A percentile compares a stretch with the other conserved stretches of the same genome.
phyloP scores from a whole-genome alignment of 768 basidiomycete genomes.

The Leccinum aurantiacum region DNA sequence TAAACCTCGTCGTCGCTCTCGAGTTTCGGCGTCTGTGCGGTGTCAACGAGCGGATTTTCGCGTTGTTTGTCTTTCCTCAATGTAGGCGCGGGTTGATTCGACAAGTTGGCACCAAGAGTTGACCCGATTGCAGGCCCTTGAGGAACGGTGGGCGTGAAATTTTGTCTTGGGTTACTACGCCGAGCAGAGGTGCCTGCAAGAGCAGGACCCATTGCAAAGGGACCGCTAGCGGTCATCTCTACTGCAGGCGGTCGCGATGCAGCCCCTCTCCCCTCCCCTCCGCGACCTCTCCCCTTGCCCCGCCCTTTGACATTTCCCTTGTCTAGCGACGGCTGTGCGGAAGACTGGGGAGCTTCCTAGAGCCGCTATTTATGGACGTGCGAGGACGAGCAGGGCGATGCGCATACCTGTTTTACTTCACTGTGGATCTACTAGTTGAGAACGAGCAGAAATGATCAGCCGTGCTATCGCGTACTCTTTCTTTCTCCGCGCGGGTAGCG shows the following conservation, averaged over 20 bases:
- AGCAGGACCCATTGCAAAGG: constrained; percentile 84
- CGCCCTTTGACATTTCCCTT: constrained; percentile 47
- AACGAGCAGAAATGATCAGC: not conserved
- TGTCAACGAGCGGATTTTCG: constrained; percentile 26
- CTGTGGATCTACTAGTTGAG: constrained; percentile 36
- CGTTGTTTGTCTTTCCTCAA: constrained; percentile 46
- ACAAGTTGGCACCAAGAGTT: constrained; percentile 49
- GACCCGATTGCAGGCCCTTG: constrained; percentile 37
- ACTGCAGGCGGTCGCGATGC: constrained; percentile 47
- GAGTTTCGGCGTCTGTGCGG: constrained; percentile 27
- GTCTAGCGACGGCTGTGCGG: constrained; percentile 32
- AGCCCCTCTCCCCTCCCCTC: constrained; percentile 51
- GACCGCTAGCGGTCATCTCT: constrained; percentile 85
- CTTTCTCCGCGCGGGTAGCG: constrained; percentile 70
- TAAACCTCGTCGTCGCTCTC: constrained; percentile 67
- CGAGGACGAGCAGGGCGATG: constrained; percentile 3
- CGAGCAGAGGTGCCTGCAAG: constrained; percentile 56
- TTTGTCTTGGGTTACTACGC: constrained; percentile 53
- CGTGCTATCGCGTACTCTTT: constrained; percentile 62
- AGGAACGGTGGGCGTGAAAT: constrained; percentile 52
- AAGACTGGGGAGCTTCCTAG: constrained; percentile 49
- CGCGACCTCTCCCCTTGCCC: constrained; percentile 51
- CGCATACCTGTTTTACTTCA: constrained; percentile 62
- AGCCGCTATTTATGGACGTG: constrained; percentile 8
- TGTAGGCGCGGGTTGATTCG: constrained; percentile 49